phyloP scores from a whole-genome alignment of 1,139 yeast species.

The Candida anutae region DNA sequence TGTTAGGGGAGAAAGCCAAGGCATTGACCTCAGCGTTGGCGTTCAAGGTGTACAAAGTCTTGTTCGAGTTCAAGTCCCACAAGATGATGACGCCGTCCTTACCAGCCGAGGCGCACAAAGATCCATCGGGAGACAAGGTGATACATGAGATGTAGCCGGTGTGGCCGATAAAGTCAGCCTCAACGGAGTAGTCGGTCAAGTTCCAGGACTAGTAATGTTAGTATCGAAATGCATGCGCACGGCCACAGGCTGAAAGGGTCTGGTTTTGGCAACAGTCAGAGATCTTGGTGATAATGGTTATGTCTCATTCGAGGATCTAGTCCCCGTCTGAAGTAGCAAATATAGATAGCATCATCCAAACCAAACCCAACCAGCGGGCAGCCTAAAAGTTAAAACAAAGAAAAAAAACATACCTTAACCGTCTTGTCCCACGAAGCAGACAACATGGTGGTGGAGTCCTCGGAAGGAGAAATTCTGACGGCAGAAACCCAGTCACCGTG shows the following conservation, averaged over 20 bases:
- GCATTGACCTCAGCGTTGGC: constrained; percentile 98
- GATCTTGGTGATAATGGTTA: constrained; percentile 91
- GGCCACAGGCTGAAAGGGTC: too few relatives aligned
- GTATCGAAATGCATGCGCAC: constrained; percentile 14
- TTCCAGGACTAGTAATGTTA: constrained; percentile 80
- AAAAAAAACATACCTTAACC: constrained; percentile 81
- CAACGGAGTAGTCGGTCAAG: constrained; percentile 74
- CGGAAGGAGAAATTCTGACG: constrained; percentile 91
- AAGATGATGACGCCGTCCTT: constrained; percentile 98
- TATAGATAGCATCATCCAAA: constrained; percentile 62
- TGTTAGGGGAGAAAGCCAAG: constrained; percentile 99
- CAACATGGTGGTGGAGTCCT: constrained; percentile 67
- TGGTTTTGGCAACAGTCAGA: constrained; percentile 59
- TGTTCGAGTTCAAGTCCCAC: constrained; percentile 92
- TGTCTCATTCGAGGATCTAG: constrained; percentile 88
- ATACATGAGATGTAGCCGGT: constrained; percentile 97
- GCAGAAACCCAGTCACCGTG: constrained; percentile 99
- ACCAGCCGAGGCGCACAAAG: constrained; percentile 99
- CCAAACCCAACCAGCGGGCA: constrained; percentile 2
- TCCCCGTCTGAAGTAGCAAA: constrained; percentile 99
- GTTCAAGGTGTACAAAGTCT: constrained; percentile 87
- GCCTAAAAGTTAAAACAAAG: constrained; percentile 5
- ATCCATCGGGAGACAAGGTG: constrained; percentile 99
- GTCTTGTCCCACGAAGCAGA: constrained; percentile 99
- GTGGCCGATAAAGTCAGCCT: constrained; percentile 99